Evolutionary conservation across 331 rosid species (phyloP).

Genomic region (Quercus phellos): DNA sequence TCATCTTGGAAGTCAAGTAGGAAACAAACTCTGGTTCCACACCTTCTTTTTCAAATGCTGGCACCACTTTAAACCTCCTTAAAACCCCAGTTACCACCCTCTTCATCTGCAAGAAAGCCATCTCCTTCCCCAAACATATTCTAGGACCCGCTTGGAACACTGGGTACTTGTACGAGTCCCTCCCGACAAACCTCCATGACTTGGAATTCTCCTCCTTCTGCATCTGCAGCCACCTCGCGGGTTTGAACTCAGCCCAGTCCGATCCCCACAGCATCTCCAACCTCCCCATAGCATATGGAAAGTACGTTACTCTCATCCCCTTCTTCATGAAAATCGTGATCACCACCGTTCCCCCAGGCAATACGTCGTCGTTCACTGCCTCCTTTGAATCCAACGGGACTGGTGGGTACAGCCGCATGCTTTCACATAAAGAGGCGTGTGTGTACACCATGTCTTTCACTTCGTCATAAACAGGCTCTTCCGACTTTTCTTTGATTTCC

Average conservation of each 20-base stretch:
- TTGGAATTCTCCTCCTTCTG: not conserved
- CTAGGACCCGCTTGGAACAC: slow-evolving; percentile 88
- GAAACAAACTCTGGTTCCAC: slow-evolving; percentile 34
- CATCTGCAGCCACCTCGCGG: slow-evolving; percentile 64
- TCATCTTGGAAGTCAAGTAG: slow-evolving; percentile 46
- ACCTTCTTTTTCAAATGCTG: slow-evolving; percentile 19
- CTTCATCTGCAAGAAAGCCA: slow-evolving; percentile 91
- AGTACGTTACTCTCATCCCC: slow-evolving; percentile 53
- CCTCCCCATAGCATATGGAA: slow-evolving; percentile 68
- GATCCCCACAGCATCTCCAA: slow-evolving; percentile 55
- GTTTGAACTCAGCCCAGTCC: slow-evolving; percentile 59
- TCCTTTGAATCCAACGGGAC: slow-evolving; percentile 58
- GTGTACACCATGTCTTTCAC: slow-evolving; percentile 65
- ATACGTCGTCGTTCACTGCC: slow-evolving; percentile 40
- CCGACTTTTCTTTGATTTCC: slow-evolving; percentile 29
- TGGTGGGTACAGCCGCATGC: slow-evolving; percentile 77
- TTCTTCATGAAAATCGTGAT: slow-evolving; percentile 23
- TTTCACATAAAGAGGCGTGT: slow-evolving; percentile 73
- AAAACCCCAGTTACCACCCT: slow-evolving; percentile 50
- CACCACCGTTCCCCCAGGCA: slow-evolving; percentile 65
- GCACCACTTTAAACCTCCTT: slow-evolving; percentile 50
- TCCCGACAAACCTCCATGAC: slow-evolving; percentile 44
- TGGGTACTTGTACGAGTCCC: slow-evolving; percentile 47
- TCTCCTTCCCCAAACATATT: slow-evolving; percentile 66
- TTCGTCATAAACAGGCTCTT: slow-evolving; percentile 31